These are phyloP conservation scores for Acanthamoeba healyi DNA, from an alignment of 208 protist species.

Conservation along the genomic window DNA sequence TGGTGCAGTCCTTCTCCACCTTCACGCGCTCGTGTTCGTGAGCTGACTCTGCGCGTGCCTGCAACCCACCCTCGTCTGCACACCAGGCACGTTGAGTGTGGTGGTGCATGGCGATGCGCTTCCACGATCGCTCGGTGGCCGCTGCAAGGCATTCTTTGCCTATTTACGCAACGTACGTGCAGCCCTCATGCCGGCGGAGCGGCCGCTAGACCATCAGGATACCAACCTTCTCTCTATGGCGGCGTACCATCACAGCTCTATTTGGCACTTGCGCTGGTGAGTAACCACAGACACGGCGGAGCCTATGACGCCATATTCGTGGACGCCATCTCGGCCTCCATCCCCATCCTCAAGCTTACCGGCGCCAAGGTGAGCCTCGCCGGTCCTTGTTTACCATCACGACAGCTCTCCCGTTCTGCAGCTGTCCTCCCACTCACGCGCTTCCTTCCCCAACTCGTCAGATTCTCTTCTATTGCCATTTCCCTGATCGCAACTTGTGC, in stretches of 20 bases:
- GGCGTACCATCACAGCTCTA: background rate
- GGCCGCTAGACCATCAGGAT: background rate
- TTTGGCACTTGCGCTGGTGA: background rate
- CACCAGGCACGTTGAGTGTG: slow-evolving; percentile 91
- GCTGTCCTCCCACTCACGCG: background rate
- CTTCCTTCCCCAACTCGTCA: slow-evolving; percentile 40
- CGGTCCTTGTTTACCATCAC: no score
- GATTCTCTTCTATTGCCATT: slow-evolving; percentile 99
- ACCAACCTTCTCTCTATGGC: background rate
- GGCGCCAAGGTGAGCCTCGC: slow-evolving; percentile 78
- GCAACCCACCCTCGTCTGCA: background rate
- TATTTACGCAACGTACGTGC: slow-evolving; percentile 49
- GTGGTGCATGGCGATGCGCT: slow-evolving; percentile 92
- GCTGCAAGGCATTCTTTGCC: slow-evolving; percentile 83
- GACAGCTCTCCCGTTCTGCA: background rate
- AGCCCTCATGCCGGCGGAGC: background rate
- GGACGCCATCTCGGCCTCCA: slow-evolving; percentile 94
- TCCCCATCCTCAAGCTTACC: slow-evolving; percentile 92
- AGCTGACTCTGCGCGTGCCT: background rate
- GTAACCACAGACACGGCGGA: background rate
- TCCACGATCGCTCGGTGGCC: slow-evolving; percentile 92
- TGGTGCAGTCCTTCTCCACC: slow-evolving; percentile 77
- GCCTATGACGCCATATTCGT: slow-evolving; percentile 92
- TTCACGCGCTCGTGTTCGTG: background rate
- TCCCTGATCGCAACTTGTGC: slow-evolving; percentile 96